Evolutionary conservation across 352 stramenopile species (phyloP).

Genomic region (Globisporangium parvum): DNA sequence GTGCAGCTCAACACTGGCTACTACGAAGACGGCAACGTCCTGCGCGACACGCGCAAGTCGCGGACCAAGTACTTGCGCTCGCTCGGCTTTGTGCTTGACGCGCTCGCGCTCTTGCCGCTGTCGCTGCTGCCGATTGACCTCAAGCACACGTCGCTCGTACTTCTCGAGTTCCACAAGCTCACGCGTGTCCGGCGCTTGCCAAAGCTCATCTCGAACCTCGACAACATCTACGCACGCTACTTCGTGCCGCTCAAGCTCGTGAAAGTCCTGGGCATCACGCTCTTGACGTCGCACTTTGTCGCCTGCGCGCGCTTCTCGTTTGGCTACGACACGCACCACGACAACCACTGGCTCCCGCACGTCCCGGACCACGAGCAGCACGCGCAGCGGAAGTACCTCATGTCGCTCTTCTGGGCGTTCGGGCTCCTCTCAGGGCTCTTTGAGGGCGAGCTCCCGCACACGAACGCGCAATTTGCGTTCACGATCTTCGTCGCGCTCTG

Average conservation of each 20-base stretch:
- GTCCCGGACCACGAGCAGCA: slow-evolving; percentile 10
- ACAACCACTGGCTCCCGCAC: slow-evolving; percentile 45
- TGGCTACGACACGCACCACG: slow-evolving; percentile 30
- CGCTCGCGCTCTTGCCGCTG: slow-evolving; percentile 39
- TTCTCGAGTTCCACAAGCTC: slow-evolving; percentile 55
- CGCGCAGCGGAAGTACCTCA: slow-evolving; percentile 29
- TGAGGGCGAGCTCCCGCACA: slow-evolving; percentile 52
- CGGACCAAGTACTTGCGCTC: slow-evolving; percentile 60
- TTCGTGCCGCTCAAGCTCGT: slow-evolving; percentile 52
- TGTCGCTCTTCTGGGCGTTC: slow-evolving; percentile 65
- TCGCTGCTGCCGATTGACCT: slow-evolving; percentile 26
- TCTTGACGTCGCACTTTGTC: slow-evolving; percentile 47
- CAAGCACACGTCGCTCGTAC: slow-evolving; percentile 11
- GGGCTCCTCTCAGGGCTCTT: slow-evolving; percentile 48
- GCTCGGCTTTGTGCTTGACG: slow-evolving; percentile 38
- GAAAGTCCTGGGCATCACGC: slow-evolving; percentile 45
- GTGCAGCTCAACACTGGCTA: slow-evolving; percentile 71
- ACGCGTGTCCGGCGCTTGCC: slow-evolving; percentile 42
- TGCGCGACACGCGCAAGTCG: slow-evolving; percentile 50
- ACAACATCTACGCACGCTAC: slow-evolving; percentile 59
- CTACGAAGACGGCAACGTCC: slow-evolving; percentile 63
- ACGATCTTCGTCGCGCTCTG: slow-evolving; percentile 48
- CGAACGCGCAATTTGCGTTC: slow-evolving; percentile 47
- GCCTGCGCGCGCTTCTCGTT: slow-evolving; percentile 49
- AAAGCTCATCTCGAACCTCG: slow-evolving; percentile 44